Conservation (phyloP, 108 stramenopile genomes). For the Schizochytrium sp. region DNA sequence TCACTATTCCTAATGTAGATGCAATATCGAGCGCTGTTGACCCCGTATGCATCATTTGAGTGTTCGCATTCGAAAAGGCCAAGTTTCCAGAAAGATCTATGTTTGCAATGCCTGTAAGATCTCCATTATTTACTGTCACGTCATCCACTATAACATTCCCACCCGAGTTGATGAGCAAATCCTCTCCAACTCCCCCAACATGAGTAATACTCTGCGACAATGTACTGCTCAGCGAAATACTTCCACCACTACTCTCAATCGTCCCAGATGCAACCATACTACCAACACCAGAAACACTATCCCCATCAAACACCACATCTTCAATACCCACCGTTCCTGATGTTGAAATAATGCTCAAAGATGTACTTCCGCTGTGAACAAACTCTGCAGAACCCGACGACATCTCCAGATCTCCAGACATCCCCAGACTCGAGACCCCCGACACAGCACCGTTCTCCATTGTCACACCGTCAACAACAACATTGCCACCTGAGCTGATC, state of each 20-base stretch:
- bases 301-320: background rate
- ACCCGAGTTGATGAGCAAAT: background rate
- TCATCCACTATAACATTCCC: background rate
- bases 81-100: background rate
- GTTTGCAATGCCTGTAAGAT: background rate
- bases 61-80: background rate
- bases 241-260: too few relatives aligned
- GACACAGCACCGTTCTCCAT: background rate
- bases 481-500: background rate
- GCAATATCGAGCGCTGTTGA: background rate
- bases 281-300: too few relatives aligned
- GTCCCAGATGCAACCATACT: too few relatives aligned
- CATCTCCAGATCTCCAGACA: background rate
- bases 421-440: background rate
- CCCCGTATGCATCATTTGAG: too few relatives aligned
- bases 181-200: too few relatives aligned
- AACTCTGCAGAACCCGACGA: background rate
- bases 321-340: constrained; percentile 33
- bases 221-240: too few relatives aligned
- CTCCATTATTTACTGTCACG: background rate
- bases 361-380: background rate
- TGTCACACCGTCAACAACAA: background rate
- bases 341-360: background rate
- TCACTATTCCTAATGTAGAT: background rate
- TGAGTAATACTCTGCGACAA: too few relatives aligned